These are phyloP conservation scores for Biscutella auriculata DNA, from an alignment of 441 rosid genomes.

Conservation along the genomic window DNA sequence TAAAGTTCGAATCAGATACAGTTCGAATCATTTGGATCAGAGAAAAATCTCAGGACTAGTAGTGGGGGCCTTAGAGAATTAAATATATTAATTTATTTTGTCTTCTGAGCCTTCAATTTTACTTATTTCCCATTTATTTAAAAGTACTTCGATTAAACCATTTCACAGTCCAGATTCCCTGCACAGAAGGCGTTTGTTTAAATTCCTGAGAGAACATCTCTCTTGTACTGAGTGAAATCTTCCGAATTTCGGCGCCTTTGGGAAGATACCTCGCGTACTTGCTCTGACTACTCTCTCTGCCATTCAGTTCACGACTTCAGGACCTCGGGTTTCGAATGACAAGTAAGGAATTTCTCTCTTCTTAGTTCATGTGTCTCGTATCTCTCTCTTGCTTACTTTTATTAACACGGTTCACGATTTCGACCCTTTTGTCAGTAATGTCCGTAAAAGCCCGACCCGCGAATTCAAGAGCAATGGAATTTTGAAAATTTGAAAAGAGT, in stretches of 20 bases:
- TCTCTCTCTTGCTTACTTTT: neutral
- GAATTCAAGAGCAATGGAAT: neutral
- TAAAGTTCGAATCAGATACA: no score
- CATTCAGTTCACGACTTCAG: conserved; percentile 26
- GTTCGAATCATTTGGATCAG: no score
- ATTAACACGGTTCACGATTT: neutral
- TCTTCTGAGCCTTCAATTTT: no score
- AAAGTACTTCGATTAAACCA: no score
- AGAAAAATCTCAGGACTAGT: no score
- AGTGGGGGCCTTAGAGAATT: no score
- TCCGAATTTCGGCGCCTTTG: neutral
- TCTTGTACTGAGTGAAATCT: neutral
- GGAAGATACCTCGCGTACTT: conserved; percentile 18
- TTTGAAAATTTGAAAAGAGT: neutral
- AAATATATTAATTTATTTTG: no score
- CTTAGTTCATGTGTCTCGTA: neutral
- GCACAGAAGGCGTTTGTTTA: conserved; percentile 18
- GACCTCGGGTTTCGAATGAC: no score
- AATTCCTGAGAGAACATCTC: conserved; percentile 11
- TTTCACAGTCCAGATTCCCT: no score
- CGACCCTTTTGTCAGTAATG: no score
- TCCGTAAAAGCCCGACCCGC: neutral
- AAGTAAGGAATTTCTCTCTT: no score
- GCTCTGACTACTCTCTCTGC: conserved; percentile 14
- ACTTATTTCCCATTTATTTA: no score